phyloP scores from a whole-genome alignment of 805 yeast genomes.

The Starmerella gropengiesseri region DNA sequence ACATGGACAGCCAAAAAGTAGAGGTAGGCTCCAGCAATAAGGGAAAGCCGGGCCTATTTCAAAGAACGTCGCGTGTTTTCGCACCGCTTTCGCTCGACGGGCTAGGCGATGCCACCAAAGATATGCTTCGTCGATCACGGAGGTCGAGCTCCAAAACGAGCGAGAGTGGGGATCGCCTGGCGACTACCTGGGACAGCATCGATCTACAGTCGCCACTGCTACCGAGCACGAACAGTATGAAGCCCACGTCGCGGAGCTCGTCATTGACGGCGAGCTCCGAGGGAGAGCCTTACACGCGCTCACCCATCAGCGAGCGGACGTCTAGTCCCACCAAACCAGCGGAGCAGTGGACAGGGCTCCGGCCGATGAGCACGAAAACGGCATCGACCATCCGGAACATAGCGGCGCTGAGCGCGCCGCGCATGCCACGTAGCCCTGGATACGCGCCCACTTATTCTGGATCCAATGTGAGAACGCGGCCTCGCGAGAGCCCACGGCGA shows the following conservation, averaged over 20 bases:
- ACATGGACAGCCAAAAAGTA: too few species aligned
- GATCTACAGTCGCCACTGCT: background rate
- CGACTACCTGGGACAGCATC: too few species aligned
- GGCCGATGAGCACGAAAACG: background rate
- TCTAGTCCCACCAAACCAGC: background rate
- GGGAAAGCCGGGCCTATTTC: too few species aligned
- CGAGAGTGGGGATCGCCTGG: too few species aligned
- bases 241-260: slow-evolving; percentile 6
- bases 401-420: slow-evolving; percentile 10
- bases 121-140: too few species aligned
- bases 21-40: too few species aligned
- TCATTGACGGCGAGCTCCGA: slow-evolving; percentile 1
- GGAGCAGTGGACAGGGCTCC: background rate
- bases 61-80: too few species aligned
- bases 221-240: background rate
- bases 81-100: too few species aligned
- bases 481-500: too few species aligned
- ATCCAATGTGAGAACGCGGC: too few species aligned
- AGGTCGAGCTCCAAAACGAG: too few species aligned
- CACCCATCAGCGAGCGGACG: background rate
- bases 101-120: too few species aligned
- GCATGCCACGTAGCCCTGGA: slow-evolving; percentile 17
- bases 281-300: background rate
- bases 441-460: slow-evolving; percentile 9
- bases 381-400: slow-evolving; percentile 9